phyloP scores from a whole-genome alignment of 1,284 basidiomycete species.

The Rhodotorula sp. region DNA sequence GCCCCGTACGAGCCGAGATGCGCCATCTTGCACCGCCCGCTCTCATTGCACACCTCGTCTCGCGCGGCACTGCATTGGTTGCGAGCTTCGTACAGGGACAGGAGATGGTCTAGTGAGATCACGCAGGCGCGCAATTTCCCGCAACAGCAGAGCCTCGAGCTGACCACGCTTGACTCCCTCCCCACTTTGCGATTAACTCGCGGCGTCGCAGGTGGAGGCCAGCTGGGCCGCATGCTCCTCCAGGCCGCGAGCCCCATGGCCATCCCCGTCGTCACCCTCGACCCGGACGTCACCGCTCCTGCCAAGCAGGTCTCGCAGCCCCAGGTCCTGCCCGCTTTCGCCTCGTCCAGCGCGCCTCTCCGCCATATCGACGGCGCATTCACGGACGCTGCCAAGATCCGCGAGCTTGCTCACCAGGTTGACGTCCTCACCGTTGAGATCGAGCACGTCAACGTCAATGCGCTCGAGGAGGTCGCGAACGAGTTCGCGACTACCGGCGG shows the following conservation, averaged over 20 bases:
- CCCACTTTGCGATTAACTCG: background rate
- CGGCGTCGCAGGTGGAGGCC: conserved; percentile 71
- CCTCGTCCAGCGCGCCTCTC: conserved; percentile 57
- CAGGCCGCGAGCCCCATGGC: conserved; percentile 87
- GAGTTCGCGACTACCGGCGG: conserved; percentile 51
- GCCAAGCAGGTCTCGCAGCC: conserved; percentile 76
- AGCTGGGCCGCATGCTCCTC: conserved; percentile 96
- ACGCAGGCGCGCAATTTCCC: no score
- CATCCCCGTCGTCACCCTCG: conserved; percentile 83
- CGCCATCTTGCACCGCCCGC: background rate
- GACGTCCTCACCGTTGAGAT: conserved; percentile 96
- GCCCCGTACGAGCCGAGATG: background rate
- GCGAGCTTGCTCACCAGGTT: conserved; percentile 74
- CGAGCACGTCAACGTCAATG: conserved; percentile 86
- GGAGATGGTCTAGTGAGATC: no score
- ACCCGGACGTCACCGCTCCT: conserved; percentile 74
- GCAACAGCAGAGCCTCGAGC: background rate
- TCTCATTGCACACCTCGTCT: no score
- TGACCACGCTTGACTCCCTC: background rate
- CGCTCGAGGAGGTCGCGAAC: conserved; percentile 68
- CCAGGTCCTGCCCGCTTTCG: conserved; percentile 65
- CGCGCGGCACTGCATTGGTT: no score
- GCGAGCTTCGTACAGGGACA: no score
- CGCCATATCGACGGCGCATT: conserved; percentile 88
- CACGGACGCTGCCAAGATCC: conserved; percentile 76